Evolutionary conservation across 2,329 filamentous ascomycete genomes (phyloP), one percentile per base, ranked within the genome.

Genomic region (Leptographium procerum): DNA sequence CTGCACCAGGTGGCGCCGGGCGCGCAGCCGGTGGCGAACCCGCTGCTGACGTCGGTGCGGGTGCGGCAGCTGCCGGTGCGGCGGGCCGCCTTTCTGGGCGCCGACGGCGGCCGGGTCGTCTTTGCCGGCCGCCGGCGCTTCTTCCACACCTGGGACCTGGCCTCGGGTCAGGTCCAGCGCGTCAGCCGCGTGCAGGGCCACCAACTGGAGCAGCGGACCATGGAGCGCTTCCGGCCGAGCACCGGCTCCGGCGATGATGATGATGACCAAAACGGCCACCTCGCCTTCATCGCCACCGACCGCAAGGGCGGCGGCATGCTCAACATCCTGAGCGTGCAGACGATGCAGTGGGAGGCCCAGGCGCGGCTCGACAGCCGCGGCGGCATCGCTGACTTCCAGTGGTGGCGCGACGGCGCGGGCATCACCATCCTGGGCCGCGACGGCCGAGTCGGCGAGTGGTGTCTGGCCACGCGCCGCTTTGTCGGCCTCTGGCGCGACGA

Each of bases 141-240:
- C 75, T 96, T 97, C 72, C 94, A 97, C 73, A 85, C 87, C 64
- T 99, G 94, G 94, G 86, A 97, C 67, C 80, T 99, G 28, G 77
- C 86, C 50, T 86, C 87, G 0, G 94, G 94, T 50, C 76, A 79
- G 14, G 84, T 99, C 54, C 87, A 92, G 66, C 96, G 95, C 72
- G 82, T 95, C 51, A 84, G 83, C 65, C 79, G 87, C 69, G 75
- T 94, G 60, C 82, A 87, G 68, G 83, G 91, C 62, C 86, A 91
- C 64, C 78, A 85, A 64, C 80, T 88, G 58, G 89, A 95, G 71
- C 91, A 96, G 71, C 87, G 85, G 66, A 87, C 83, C 47, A 96
- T 96, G 90, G 94, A 97, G 71, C 79, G 80, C 33, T 95, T 99
- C 78, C 88, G 87, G 65, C 75, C 95, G 29, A 95, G 89, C 52